A percentile compares a stretch with the other conserved stretches of the same genome.
Conservation (phyloP, 495 filamentous ascomycete species). For the Talaromyces thailandensis region DNA sequence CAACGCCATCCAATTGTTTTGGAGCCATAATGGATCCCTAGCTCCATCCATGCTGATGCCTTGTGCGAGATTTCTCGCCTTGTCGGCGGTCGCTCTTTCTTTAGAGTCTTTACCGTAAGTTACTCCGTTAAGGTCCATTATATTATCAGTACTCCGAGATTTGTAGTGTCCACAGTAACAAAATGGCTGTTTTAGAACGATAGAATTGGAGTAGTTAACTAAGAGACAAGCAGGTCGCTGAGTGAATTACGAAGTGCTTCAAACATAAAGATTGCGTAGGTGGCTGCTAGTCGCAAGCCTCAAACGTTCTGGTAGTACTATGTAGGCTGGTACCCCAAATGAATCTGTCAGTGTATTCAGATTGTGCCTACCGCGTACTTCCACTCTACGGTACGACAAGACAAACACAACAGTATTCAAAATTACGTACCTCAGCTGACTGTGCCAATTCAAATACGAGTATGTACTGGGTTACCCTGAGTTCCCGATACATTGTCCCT, state of each 20-base stretch:
- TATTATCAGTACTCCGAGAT: neutral
- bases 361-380: neutral
- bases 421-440: neutral
- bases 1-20: too few relatives aligned
- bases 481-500: neutral
- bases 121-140: neutral
- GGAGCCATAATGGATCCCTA: neutral
- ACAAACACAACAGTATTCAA: neutral
- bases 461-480: neutral
- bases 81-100: too few relatives aligned
- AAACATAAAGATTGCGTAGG: neutral
- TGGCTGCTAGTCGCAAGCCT: neutral
- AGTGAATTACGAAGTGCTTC: neutral
- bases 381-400: neutral
- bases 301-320: too few relatives aligned
- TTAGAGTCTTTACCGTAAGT: too few relatives aligned
- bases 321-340: too few relatives aligned
- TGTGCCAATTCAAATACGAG: neutral
- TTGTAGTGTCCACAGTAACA: neutral
- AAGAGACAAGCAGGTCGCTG: neutral
- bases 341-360: too few relatives aligned
- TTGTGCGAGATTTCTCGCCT: neutral
- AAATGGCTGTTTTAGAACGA: neutral
- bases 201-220: neutral
- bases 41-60: neutral